Percentiles rank a stretch among this genome's conserved stretches.
Evolutionary conservation across 108 stramenopile species (phyloP).

Genomic region (Nannochloropsis gaditana): DNA sequence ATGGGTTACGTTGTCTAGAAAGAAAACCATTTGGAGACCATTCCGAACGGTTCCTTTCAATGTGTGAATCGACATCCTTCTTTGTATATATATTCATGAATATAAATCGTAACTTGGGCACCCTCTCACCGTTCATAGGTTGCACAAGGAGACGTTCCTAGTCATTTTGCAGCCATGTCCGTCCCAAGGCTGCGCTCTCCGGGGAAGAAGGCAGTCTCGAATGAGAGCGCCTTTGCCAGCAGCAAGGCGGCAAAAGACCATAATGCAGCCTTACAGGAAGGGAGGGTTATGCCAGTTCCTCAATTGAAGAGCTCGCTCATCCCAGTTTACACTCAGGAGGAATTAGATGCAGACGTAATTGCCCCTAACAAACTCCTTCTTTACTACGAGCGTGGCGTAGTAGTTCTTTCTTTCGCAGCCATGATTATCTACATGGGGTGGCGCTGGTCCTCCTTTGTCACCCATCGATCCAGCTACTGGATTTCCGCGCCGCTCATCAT

Average conservation of each 20-base stretch:
- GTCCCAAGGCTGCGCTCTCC: constrained; percentile 11
- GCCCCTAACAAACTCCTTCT: constrained; percentile 12
- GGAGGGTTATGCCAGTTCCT: background rate
- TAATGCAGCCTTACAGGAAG: background rate
- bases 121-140: background rate
- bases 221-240: constrained; percentile 8
- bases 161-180: background rate
- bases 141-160: background rate
- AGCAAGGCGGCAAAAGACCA: constrained; percentile 9
- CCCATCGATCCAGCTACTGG: background rate
- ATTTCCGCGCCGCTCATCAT: background rate
- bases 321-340: constrained; percentile 19
- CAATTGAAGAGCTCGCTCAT: constrained; percentile 6
- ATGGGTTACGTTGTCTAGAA: too few species aligned
- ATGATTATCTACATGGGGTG: background rate
- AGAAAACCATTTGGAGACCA: too few species aligned
- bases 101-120: background rate
- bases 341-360: background rate
- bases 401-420: background rate
- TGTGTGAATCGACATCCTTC: background rate
- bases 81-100: constrained; percentile 4
- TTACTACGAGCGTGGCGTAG: background rate
- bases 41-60: too few species aligned
- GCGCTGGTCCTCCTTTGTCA: background rate
- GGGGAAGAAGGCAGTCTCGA: background rate